A percentile compares a stretch with the other conserved stretches of the same genome.
Conservation (phyloP, 768 basidiomycete genomes). For the Termitomyces sp. region DNA sequence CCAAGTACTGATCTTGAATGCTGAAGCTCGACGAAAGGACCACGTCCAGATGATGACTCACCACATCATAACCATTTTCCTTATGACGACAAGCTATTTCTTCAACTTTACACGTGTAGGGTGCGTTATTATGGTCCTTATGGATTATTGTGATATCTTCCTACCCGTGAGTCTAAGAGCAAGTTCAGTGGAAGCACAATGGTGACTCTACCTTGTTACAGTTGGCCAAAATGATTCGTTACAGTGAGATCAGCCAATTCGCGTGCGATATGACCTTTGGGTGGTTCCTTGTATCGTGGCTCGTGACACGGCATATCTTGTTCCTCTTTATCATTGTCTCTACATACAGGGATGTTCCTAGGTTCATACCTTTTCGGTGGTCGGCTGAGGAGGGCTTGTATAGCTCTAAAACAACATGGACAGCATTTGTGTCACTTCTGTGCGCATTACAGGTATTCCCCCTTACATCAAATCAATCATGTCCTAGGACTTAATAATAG, state of each 20-base stretch:
- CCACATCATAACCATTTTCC: slow-evolving; percentile 82
- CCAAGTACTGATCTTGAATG: slow-evolving; percentile 88
- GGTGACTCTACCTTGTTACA: slow-evolving; percentile 27
- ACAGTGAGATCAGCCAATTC: slow-evolving; percentile 60
- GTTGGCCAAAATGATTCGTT: slow-evolving; percentile 94
- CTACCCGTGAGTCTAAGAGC: slow-evolving; percentile 64
- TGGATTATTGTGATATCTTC: slow-evolving; percentile 94
- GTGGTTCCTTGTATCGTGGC: slow-evolving; percentile 85
- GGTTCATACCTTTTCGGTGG: slow-evolving; percentile 54
- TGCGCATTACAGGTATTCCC: slow-evolving; percentile 56
- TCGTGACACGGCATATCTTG: slow-evolving; percentile 83
- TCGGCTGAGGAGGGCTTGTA: slow-evolving; percentile 55
- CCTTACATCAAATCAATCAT: not conserved
- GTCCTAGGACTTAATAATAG: slow-evolving; percentile 11
- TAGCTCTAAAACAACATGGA: slow-evolving; percentile 41
- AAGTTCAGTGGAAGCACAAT: not conserved
- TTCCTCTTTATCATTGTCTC: slow-evolving; percentile 73
- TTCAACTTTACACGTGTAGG: slow-evolving; percentile 88
- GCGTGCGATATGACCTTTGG: slow-evolving; percentile 76
- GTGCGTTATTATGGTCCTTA: slow-evolving; percentile 83
- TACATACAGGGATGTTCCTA: slow-evolving; percentile 46
- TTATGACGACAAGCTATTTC: slow-evolving; percentile 77
- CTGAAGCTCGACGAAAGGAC: slow-evolving; percentile 90
- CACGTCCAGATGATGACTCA: slow-evolving; percentile 96
- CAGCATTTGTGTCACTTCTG: slow-evolving; percentile 53